Base-by-base conservation (phyloP, 139 green algal genomes). In the Coelastrella sp. region DNA sequence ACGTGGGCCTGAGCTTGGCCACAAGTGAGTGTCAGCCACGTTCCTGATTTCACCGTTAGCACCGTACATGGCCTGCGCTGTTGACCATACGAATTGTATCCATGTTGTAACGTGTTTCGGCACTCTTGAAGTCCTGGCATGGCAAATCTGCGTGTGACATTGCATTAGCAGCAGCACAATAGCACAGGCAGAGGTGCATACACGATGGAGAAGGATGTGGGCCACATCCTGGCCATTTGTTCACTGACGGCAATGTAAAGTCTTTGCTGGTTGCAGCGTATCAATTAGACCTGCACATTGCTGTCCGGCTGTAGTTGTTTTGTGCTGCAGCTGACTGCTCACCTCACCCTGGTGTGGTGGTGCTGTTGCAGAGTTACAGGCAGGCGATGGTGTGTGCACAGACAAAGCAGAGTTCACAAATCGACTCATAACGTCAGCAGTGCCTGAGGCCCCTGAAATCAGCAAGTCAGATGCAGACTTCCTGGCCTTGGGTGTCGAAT, bases 401-500 rank as follows among this genome's bases (percentile, higher is more conserved):
- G 73, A 83, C 58, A 83, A 90, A n/a, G 58, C 73, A 11, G 22
- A 60, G 5, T 59, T 90, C 4, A 60, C 25, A 7, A 12, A 27
- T 8, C 85, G 57, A 8, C 24, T 83, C 19, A 27, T 59, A 11
- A 61, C 56, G 5, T 8, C 68, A 7, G 59, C 35, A 70, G 65
- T 89, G 14, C 85, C 85, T 10, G 68, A 76, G 25, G 73, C 85
- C 6, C 85, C 85, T 8, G 12, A 57, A 19, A 90, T 90, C 57
- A 78, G 72, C 65, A 90, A 90, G 74, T 17, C 73, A 56, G 96
- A 98, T 89, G 91, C 90, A 8, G 78, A 89, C 8, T 98, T 98
- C 66, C 14, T 85, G 15, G 83, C 87, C 24, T 84, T 94, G 35
- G 95, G 95, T 27, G 63, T 98, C 10, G 94, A 98, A 73, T 98